phyloP scores from a whole-genome alignment of 257 asterid genomes.

The Ilex asprella region DNA sequence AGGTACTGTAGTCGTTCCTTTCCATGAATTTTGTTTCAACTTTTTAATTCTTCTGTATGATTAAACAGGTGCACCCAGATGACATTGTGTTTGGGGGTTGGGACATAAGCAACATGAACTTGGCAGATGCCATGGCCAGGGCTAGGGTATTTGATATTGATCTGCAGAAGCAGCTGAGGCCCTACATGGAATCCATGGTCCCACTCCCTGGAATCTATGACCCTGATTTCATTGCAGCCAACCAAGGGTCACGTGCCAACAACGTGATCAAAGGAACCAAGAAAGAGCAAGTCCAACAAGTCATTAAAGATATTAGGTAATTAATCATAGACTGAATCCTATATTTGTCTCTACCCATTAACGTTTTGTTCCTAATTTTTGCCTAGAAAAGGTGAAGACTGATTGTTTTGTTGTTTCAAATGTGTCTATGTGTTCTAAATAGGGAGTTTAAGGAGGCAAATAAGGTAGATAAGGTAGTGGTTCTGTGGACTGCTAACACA shows the following conservation, averaged over 20 bases:
- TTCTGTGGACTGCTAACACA: slow-evolving; percentile 97
- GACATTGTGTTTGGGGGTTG: slow-evolving; percentile 95
- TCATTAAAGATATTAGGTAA: slow-evolving; percentile 78
- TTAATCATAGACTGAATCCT: too few relatives aligned
- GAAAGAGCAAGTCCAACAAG: slow-evolving; percentile 73
- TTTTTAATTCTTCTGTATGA: too few relatives aligned
- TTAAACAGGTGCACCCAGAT: slow-evolving; percentile 73
- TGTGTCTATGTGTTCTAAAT: background rate
- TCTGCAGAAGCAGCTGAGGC: slow-evolving; percentile 89
- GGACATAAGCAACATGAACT: slow-evolving; percentile 93
- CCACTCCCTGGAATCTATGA: slow-evolving; percentile 97
- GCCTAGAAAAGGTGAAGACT: too few relatives aligned
- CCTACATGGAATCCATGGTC: slow-evolving; percentile 98
- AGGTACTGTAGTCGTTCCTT: too few relatives aligned
- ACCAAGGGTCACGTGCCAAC: slow-evolving; percentile 91
- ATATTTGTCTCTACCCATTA: background rate
- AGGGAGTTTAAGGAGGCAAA: slow-evolving; percentile 92
- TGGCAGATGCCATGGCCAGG: slow-evolving; percentile 97
- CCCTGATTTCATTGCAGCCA: slow-evolving; percentile 98
- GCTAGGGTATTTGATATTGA: slow-evolving; percentile 87
- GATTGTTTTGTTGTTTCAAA: background rate
- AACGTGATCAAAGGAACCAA: slow-evolving; percentile 77
- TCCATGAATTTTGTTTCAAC: too few relatives aligned
- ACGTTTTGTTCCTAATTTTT: too few relatives aligned
- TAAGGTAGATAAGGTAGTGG: slow-evolving; percentile 80